phyloP scores from a whole-genome alignment of 2,329 filamentous ascomycete genomes.

The Xylariaceae sp. region DNA sequence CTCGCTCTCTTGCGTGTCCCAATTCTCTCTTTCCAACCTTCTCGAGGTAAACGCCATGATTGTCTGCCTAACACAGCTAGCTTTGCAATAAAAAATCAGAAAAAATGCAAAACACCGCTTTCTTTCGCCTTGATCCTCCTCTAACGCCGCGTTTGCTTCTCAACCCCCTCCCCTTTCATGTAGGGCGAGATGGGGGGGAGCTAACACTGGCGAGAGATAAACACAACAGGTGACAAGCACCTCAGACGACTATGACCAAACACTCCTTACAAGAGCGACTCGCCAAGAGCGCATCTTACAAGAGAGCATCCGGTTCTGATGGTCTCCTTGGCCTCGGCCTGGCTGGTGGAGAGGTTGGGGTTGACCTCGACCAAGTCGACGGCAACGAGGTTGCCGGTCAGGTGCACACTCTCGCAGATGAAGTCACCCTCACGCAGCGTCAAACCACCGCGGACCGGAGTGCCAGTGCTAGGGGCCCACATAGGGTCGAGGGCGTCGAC shows the following conservation, averaged over 20 bases:
- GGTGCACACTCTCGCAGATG: slow-evolving; percentile 83
- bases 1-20: neutral
- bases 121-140: neutral
- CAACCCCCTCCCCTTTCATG: neutral
- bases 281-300: slow-evolving; percentile 85
- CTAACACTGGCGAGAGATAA: neutral
- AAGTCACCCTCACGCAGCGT: slow-evolving; percentile 95
- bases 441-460: slow-evolving; percentile 85
- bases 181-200: neutral
- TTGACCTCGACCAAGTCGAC: slow-evolving; percentile 83
- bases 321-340: slow-evolving; percentile 71
- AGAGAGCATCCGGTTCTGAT: slow-evolving; percentile 86
- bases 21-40: neutral
- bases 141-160: neutral
- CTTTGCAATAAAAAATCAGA: neutral
- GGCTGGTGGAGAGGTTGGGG: slow-evolving; percentile 60
- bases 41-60: neutral
- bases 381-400: slow-evolving; percentile 71
- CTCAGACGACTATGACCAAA: neutral
- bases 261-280: slow-evolving; percentile 67
- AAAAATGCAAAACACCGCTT: neutral
- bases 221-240: neutral
- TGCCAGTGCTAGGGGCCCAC: slow-evolving; percentile 94
- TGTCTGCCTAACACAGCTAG: neutral
- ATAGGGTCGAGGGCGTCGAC: slow-evolving; percentile 93